A percentile compares a stretch with the other conserved stretches of the same genome.
These are phyloP conservation scores for Withania somnifera DNA, from an alignment of 305 asterid genomes.

Conservation along the genomic window DNA sequence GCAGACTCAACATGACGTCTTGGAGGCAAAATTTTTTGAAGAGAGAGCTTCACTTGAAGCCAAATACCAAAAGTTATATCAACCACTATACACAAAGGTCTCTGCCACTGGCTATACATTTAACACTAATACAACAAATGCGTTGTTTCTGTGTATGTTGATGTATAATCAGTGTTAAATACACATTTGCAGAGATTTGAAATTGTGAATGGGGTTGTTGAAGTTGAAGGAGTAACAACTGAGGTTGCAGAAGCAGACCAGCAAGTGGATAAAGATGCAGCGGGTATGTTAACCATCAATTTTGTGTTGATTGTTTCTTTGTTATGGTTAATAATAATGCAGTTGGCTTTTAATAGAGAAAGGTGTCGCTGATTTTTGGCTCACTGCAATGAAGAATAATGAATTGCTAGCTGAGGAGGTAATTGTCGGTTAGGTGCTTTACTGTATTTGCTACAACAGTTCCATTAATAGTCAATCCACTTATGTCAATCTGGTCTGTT, in stretches of 20 bases:
- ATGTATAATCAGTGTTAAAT: slow-evolving; percentile 5
- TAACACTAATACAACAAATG: background rate
- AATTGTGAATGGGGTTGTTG: slow-evolving; percentile 62
- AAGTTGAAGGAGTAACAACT: slow-evolving; percentile 49
- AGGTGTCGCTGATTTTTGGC: slow-evolving; percentile 81
- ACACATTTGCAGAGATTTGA: slow-evolving; percentile 45
- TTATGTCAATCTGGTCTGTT: background rate
- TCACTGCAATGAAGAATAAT: slow-evolving; percentile 57
- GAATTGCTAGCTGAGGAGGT: slow-evolving; percentile 68
- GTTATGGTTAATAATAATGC: background rate
- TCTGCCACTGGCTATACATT: background rate
- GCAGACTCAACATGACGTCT: slow-evolving; percentile 61
- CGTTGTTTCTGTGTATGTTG: background rate
- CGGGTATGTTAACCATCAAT: slow-evolving; percentile 23
- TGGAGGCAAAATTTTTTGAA: slow-evolving; percentile 52
- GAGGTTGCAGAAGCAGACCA: slow-evolving; percentile 19
- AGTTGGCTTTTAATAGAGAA: slow-evolving; percentile 26
- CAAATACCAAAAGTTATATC: slow-evolving; percentile 61
- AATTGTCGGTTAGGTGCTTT: background rate
- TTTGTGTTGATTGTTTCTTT: background rate
- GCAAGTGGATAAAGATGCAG: slow-evolving; percentile 29
- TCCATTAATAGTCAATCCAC: background rate
- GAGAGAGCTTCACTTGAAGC: slow-evolving; percentile 75
- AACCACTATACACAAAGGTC: slow-evolving; percentile 54
- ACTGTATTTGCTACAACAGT: background rate